Conservation (phyloP, 2,329 filamentous ascomycete species). For the Penicillium sp. region DNA sequence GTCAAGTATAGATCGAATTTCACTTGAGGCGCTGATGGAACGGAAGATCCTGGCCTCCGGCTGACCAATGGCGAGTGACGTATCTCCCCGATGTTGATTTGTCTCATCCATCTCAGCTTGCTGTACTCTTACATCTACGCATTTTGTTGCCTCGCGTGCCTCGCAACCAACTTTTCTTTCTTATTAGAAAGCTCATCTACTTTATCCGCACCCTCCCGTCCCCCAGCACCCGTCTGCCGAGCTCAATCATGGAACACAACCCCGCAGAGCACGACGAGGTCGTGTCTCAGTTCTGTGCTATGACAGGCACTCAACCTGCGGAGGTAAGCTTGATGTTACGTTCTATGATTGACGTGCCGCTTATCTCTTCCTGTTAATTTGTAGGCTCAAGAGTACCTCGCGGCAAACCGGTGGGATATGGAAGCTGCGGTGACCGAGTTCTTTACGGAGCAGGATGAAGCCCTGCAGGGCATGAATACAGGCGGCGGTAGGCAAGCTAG, state of each 20-base stretch:
- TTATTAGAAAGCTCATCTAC: no score
- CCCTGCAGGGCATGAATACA: conserved; percentile 32
- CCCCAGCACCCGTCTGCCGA: neutral
- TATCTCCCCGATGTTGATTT: conserved; percentile 25
- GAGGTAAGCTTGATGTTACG: conserved; percentile 42
- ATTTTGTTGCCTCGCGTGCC: neutral
- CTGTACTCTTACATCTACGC: neutral
- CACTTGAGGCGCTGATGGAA: conserved; percentile 7
- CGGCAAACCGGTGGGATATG: conserved; percentile 65
- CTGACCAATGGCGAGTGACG: conserved; percentile 43
- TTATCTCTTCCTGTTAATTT: neutral
- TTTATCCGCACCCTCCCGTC: no score
- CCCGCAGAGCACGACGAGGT: conserved; percentile 42
- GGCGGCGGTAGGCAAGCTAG: conserved; percentile 26
- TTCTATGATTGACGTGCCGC: neutral
- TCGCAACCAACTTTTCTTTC: neutral
- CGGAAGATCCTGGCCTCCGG: conserved; percentile 29
- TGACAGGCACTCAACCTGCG: conserved; percentile 54
- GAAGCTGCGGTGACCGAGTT: conserved; percentile 61
- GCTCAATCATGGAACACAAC: conserved; percentile 34
- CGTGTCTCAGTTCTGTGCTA: conserved; percentile 54
- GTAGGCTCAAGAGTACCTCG: conserved; percentile 67
- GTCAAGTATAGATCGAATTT: neutral
- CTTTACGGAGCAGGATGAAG: conserved; percentile 52
- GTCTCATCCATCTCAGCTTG: conserved; percentile 10